These are phyloP conservation scores for Leishmania aethiopica DNA, from an alignment of 208 protist species.

Conservation along the genomic window DNA sequence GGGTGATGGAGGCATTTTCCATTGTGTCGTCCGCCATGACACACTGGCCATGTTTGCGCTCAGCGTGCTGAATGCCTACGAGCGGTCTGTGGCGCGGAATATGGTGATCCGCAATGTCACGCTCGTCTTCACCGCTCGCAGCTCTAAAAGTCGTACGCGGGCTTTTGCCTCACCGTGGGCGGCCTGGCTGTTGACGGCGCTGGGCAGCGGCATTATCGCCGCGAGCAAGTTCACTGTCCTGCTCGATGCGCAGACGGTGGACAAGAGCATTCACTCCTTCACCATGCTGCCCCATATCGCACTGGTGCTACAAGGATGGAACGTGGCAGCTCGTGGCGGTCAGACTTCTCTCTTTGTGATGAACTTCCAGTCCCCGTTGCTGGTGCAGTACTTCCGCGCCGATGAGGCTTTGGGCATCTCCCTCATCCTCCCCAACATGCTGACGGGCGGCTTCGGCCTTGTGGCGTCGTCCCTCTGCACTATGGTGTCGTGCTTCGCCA, in stretches of 20 bases:
- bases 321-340: slow-evolving; percentile 15
- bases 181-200: slow-evolving; percentile 57
- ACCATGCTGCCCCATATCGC: slow-evolving; percentile 56
- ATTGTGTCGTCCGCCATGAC: slow-evolving; percentile 38
- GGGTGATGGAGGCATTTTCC: slow-evolving; percentile 56
- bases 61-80: slow-evolving; percentile 35
- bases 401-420: slow-evolving; percentile 60
- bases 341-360: slow-evolving; percentile 31
- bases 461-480: slow-evolving; percentile 45
- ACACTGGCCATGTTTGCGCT: slow-evolving; percentile 40
- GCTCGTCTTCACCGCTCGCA: slow-evolving; percentile 53
- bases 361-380: slow-evolving; percentile 39
- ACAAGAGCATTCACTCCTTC: slow-evolving; percentile 44
- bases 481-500: slow-evolving; percentile 45
- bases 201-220: slow-evolving; percentile 47
- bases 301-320: slow-evolving; percentile 82
- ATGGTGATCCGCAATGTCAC: slow-evolving; percentile 27
- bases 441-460: slow-evolving; percentile 64
- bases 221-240: slow-evolving; percentile 53
- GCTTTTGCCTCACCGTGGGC: slow-evolving; percentile 65
- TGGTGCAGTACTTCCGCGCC: slow-evolving; percentile 49
- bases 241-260: slow-evolving; percentile 58
- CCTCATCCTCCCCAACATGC: slow-evolving; percentile 45
- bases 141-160: slow-evolving; percentile 64
- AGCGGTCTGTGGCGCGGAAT: slow-evolving; percentile 26